These are phyloP conservation scores for Diospyros lotus DNA, from an alignment of 148 eudicot genomes.

Conservation along the genomic window DNA sequence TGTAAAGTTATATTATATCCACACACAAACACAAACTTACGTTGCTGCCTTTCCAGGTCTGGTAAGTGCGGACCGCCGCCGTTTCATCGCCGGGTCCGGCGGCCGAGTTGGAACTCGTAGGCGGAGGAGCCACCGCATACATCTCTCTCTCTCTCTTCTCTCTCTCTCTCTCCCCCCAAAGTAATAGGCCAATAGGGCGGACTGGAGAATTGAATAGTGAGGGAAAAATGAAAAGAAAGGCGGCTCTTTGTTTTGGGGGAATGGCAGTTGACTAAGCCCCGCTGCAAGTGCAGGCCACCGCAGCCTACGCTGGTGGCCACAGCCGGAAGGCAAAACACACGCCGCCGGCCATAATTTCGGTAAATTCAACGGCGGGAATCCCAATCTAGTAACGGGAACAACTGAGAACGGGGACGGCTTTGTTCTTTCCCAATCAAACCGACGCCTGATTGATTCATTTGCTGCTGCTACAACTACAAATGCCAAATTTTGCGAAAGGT, in stretches of 20 bases:
- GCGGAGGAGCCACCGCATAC: slow-evolving; percentile 31
- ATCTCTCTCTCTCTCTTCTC: slow-evolving; percentile 28
- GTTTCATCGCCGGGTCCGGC: slow-evolving; percentile 12
- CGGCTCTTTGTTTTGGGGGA: not conserved
- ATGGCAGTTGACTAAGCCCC: not conserved
- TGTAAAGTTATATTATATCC: not conserved
- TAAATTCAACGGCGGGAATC: too few species aligned
- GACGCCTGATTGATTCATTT: too few species aligned
- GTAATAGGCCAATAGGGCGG: not conserved
- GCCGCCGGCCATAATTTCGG: not conserved
- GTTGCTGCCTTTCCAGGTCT: slow-evolving; percentile 47
- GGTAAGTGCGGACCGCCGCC: slow-evolving; percentile 24
- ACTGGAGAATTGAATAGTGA: not conserved
- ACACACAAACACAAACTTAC: slow-evolving; percentile 15
- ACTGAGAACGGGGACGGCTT: too few species aligned
- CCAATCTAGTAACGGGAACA: too few species aligned
- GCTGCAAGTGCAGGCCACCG: too few species aligned
- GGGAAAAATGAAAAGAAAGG: slow-evolving; percentile 8
- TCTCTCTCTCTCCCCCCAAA: slow-evolving; percentile 9
- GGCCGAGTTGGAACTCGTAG: slow-evolving; percentile 5
- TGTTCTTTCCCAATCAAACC: too few species aligned
- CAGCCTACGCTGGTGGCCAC: not conserved
- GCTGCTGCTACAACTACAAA: too few species aligned
- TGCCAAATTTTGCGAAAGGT: too few species aligned
- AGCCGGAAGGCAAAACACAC: not conserved